Evolutionary conservation across 139 green algal species (phyloP).

Genomic region (Tetradesmus obliquus): DNA sequence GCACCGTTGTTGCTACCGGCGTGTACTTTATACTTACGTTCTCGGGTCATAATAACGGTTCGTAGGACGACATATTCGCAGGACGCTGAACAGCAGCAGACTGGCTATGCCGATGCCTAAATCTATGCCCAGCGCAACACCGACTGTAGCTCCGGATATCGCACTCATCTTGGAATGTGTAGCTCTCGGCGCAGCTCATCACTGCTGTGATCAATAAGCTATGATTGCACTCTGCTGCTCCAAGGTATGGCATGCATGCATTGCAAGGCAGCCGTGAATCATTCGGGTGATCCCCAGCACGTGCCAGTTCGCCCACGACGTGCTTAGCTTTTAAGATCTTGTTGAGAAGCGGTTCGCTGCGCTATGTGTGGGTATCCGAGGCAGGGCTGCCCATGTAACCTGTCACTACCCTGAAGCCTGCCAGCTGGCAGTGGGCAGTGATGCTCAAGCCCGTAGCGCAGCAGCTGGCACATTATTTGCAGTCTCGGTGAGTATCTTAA

Average conservation of each 20-base stretch:
- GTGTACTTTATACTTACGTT: not conserved
- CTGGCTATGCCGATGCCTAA: not conserved
- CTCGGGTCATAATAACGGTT: conserved; percentile 26
- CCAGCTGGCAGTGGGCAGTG: too few species aligned
- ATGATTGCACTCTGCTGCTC: not conserved
- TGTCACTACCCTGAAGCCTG: not conserved
- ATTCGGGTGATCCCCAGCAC: not conserved
- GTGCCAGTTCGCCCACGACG: not conserved
- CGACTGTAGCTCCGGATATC: conserved; percentile 9
- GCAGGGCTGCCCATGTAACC: not conserved
- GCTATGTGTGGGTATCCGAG: not conserved
- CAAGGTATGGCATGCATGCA: not conserved
- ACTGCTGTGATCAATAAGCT: not conserved
- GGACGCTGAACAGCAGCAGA: conserved; percentile 21
- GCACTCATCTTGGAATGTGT: not conserved
- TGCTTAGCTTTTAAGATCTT: not conserved
- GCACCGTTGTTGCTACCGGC: not conserved
- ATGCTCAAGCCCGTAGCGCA: not conserved
- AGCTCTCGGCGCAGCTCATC: not conserved
- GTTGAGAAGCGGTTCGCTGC: not conserved
- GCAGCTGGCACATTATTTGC: not conserved
- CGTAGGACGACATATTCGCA: conserved; percentile 9
- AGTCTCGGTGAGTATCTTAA: not conserved
- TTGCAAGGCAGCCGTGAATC: not conserved
- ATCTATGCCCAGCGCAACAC: conserved; percentile 18